Base-by-base conservation (phyloP, 257 asterid genomes). In the Asclepias syriaca region DNA sequence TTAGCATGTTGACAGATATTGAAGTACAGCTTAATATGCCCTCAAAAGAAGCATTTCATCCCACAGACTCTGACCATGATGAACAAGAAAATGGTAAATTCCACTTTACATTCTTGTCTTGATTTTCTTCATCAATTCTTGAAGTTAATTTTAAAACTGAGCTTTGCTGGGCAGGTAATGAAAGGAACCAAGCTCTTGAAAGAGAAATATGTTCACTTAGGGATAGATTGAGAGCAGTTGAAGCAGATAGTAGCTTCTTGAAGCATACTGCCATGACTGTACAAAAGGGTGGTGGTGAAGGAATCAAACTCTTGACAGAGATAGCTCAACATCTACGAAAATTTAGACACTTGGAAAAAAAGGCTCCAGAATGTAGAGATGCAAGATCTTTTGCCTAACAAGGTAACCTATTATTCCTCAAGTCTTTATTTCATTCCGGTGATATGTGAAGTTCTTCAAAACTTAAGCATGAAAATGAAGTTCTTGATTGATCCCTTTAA, bases 171-270 rank as follows among this genome's bases (percentile, higher is more conserved):
- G 72, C 68, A 81, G 88, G 84, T 46, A 79, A 64, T 11, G 80
- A 75, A 43, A 79, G 54, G 32, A 81, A 76, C 82, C 82, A 60
- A 0, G 69, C 65, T 27, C 86, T 93, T 53, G 77, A 87, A 66
- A 84, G 89, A 81, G 98, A 93, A 69, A 72, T 94, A 32, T 83
- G 85, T 0, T 10, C 78, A 65, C 72, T 94, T 40, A 83, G 86
- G 83, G 93, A 90, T 72, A 85, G 93, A 48, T 72, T 94, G 76
- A 83, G 88, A 71, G 93, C 81, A n/a, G 73, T 94, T 15, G 99
- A 94, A 83, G 96, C 91, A 5, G 99, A 94, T 39, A 88, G 89
- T 77, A 91, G 85, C 14, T 91, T 94, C 83, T 85, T 94, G 73
- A 94, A 91, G 82, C 96, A 92, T 55, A 88, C 92, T 9, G 90